phyloP scores from a whole-genome alignment of 1,284 basidiomycete species.

The Apiotrichum gamsii region DNA sequence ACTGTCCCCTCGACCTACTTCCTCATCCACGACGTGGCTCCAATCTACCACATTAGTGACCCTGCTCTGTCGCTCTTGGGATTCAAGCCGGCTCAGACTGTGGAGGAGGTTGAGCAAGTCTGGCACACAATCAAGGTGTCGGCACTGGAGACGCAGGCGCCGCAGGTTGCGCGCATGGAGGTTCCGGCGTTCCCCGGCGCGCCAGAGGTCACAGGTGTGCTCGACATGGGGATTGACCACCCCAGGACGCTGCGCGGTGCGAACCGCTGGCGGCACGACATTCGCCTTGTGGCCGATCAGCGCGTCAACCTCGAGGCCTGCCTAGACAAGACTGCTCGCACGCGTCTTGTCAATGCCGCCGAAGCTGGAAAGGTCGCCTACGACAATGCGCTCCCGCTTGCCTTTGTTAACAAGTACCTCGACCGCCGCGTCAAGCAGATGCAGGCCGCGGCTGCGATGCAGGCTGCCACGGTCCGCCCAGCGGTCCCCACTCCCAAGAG shows the following conservation, averaged over 20 bases:
- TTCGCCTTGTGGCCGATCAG: constrained; percentile 24
- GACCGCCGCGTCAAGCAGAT: constrained; percentile 1
- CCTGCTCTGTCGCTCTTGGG: constrained; percentile 21
- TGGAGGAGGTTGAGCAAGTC: constrained; percentile 17
- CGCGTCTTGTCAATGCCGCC: constrained; percentile 6
- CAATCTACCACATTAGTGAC: constrained; percentile 34
- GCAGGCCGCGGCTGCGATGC: not conserved
- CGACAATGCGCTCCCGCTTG: constrained; percentile 25
- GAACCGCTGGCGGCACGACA: constrained; percentile 25
- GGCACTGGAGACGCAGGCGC: constrained; percentile 7
- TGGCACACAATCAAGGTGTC: constrained; percentile 24
- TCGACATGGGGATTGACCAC: constrained; percentile 18
- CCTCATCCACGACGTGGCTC: constrained; percentile 31
- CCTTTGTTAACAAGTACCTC: constrained; percentile 19
- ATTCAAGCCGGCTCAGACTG: constrained; percentile 19
- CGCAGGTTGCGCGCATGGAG: constrained; percentile 9
- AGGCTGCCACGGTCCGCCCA: no score
- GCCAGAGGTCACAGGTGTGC: constrained; percentile 14
- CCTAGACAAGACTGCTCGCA: constrained; percentile 17
- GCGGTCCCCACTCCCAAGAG: no score
- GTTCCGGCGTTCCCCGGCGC: constrained; percentile 15
- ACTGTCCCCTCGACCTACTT: constrained; percentile 24
- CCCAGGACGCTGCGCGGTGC: constrained; percentile 18
- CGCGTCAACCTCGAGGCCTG: constrained; percentile 22
- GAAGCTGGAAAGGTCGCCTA: constrained; percentile 29